Evolutionary conservation across 768 basidiomycete species (phyloP), one percentile per base, ranked within the genome.

Genomic region (Naganishia friedmannii): DNA sequence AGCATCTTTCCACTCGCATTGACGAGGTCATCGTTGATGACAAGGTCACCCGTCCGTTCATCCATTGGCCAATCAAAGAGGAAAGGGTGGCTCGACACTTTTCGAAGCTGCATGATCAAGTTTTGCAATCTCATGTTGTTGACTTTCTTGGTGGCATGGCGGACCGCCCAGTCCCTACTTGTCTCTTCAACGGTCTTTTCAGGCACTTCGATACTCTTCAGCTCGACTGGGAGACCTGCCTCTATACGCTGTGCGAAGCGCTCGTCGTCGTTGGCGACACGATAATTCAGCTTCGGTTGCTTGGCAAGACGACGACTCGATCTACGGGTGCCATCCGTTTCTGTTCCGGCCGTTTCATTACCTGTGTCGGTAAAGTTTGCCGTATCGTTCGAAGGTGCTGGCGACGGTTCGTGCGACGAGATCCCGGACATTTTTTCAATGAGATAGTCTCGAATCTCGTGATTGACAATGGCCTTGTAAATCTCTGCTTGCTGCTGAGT

Each of bases 1-100:
- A 98, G 89, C 95, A 98, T 98, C 84, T 99, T 99, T 21, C 96
- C 96, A 68, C 90, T 92, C 0, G 88, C 87, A 68, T 89, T 88
- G 29, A 94, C 87, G 37, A 97, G 83, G 75, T 93, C 88, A 29
- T 90, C 88, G 73, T 90, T 87, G 46, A 94, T 80, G 53, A 89
- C 83, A 0, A 86, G 86, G 51, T 87, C 81, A n/a, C 83, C 83
- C 0, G 89, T 90, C 6, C 82, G 74, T 0, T 85, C 84, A 74
- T 92, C 88, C 53, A 84, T 75, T 0, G 91, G 89, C 90, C 91
- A 91, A 73, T 91, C 88, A 77, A 95, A 94, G 7, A 93, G 82
- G 83, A 90, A 90, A 0, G 94, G 93, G 81, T 97, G 93, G 17
- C 90, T 93, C 3, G 79, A 78, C 31, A 93, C 91, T 85, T 98